Percentiles rank a stretch among this genome's conserved stretches.
phyloP scores from a whole-genome alignment of 2,329 filamentous ascomycete genomes.

The Fusarium neocosmosporiellum region DNA sequence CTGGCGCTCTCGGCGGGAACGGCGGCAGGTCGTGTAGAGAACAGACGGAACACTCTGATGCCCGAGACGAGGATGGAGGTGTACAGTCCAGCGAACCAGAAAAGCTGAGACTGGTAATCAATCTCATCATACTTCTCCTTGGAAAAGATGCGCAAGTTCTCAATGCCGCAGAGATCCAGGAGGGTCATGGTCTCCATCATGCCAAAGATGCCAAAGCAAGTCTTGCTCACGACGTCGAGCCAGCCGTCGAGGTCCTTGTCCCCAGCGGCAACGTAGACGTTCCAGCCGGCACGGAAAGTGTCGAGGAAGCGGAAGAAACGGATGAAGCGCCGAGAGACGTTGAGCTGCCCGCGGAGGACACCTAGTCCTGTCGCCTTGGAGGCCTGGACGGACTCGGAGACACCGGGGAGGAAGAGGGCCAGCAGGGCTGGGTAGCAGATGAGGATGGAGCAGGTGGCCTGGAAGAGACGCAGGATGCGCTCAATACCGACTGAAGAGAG shows the following conservation, averaged over 20 bases:
- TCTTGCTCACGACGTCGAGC: conserved; percentile 67
- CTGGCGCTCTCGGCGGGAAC: conserved; percentile 45
- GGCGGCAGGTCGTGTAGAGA: conserved; percentile 51
- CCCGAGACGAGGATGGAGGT: conserved; percentile 60
- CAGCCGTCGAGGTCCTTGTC: conserved; percentile 51
- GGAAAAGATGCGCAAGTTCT: conserved; percentile 63
- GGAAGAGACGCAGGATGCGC: conserved; percentile 68
- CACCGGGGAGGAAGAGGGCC: conserved; percentile 45
- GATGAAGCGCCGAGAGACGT: conserved; percentile 69
- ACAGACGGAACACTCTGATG: conserved; percentile 54
- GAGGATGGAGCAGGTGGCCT: conserved; percentile 62
- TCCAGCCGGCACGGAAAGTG: conserved; percentile 64
- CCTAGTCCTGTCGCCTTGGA: conserved; percentile 49
- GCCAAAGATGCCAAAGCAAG: conserved; percentile 74
- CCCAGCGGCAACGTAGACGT: conserved; percentile 49
- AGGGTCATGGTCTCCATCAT: conserved; percentile 74
- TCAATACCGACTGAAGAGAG: conserved; percentile 66
- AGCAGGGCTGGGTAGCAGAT: conserved; percentile 57
- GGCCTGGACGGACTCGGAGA: conserved; percentile 32
- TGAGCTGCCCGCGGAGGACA: conserved; percentile 55
- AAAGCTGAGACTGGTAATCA: conserved; percentile 71
- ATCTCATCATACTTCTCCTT: conserved; percentile 58
- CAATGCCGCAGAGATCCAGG: conserved; percentile 60
- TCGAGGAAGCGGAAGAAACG: conserved; percentile 77
- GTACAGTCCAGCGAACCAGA: conserved; percentile 74